A percentile compares a stretch with the other conserved stretches of the same genome.
These are phyloP conservation scores for Musa beccarii DNA, from an alignment of 176 grass and related monocot species.

Conservation along the genomic window DNA sequence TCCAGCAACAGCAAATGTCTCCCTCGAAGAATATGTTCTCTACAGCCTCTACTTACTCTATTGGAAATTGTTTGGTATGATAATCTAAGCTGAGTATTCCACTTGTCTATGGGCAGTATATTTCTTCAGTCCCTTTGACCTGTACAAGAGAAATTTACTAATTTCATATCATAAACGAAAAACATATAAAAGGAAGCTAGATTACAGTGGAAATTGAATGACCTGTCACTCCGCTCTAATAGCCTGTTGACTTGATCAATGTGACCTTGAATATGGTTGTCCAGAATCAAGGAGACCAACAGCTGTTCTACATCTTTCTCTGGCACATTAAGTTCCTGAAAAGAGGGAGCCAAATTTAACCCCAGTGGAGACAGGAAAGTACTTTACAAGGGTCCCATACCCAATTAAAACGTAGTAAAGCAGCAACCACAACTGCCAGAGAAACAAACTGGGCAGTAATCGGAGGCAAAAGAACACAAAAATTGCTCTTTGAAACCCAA, in stretches of 20 bases:
- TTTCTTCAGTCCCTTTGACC: slow-evolving; percentile 86
- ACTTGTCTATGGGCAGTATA: slow-evolving; percentile 88
- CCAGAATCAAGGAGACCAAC: slow-evolving; percentile 85
- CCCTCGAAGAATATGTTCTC: background rate
- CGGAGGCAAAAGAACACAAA: too few species aligned
- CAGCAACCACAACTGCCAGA: background rate
- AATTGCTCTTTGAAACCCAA: too few species aligned
- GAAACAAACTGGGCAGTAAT: background rate
- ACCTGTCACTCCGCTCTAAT: slow-evolving; percentile 85
- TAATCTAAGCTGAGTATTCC: slow-evolving; percentile 82
- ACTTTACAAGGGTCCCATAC: too few species aligned
- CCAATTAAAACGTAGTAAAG: background rate
- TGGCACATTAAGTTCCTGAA: slow-evolving; percentile 83
- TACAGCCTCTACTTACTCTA: slow-evolving; percentile 52
- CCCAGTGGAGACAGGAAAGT: background rate
- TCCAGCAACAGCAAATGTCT: background rate
- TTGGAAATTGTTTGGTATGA: slow-evolving; percentile 77
- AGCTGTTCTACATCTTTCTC: slow-evolving; percentile 99
- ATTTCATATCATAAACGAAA: background rate
- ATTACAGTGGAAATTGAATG: slow-evolving; percentile 1
- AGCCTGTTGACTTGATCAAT: slow-evolving; percentile 99
- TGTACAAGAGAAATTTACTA: slow-evolving; percentile 20
- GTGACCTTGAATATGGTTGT: slow-evolving; percentile 91
- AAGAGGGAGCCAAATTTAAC: background rate
- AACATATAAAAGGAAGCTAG: background rate